phyloP scores from a whole-genome alignment of 768 basidiomycete genomes.

The Boletus edulis region DNA sequence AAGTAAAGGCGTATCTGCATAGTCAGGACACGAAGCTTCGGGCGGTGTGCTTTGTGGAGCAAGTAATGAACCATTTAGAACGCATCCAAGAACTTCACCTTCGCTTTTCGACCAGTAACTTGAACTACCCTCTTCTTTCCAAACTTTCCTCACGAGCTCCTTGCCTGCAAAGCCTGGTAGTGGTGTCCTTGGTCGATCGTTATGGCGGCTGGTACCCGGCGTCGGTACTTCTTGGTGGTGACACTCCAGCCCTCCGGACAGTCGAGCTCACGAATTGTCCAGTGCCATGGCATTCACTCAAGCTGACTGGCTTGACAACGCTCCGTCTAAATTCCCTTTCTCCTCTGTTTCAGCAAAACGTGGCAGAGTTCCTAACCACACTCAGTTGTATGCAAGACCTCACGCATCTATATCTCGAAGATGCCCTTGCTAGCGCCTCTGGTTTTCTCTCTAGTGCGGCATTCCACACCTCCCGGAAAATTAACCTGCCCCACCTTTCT shows the following conservation, averaged over 20 bases:
- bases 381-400: background rate
- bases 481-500: background rate
- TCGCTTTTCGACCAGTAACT: background rate
- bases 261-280: background rate
- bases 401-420: background rate
- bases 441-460: background rate
- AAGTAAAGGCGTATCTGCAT: background rate
- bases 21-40: background rate
- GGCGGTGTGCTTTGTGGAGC: background rate
- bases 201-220: too few relatives aligned
- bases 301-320: background rate
- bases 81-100: background rate
- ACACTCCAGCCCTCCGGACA: background rate
- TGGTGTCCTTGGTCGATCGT: background rate
- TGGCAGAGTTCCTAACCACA: background rate
- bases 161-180: background rate
- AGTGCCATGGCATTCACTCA: background rate
- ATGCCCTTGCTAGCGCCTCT: background rate
- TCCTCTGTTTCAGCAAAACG: background rate
- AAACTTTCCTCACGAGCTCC: background rate
- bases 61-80: background rate
- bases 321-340: background rate
- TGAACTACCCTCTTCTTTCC: background rate
- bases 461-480: background rate
- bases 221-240: background rate